Conservation (phyloP, 2,329 filamentous ascomycete genomes). For the Verticillium zaregamsianum region DNA sequence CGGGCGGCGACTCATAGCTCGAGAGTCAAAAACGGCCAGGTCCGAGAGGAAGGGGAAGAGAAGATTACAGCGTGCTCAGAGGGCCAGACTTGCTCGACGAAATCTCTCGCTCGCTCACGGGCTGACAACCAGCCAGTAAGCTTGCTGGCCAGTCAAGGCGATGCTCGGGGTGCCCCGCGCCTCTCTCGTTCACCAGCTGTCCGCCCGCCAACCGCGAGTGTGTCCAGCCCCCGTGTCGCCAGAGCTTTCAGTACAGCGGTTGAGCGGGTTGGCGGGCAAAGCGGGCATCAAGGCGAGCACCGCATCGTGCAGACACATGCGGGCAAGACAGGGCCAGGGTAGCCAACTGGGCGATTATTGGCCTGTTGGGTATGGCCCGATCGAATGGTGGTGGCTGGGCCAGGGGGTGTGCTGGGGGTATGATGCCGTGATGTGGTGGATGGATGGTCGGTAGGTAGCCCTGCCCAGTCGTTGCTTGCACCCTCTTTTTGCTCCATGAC, state of each 20-base stretch:
- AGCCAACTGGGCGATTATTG: constrained; percentile 13
- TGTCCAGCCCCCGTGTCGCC: background rate
- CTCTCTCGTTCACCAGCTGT: too few relatives aligned
- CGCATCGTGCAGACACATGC: constrained; percentile 1
- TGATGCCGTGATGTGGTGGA: background rate
- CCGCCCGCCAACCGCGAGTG: background rate
- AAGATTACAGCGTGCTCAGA: background rate
- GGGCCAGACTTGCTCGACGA: too few relatives aligned
- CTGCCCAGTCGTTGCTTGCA: background rate
- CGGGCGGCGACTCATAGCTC: background rate
- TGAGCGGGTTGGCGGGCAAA: background rate
- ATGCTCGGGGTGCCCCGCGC: background rate
- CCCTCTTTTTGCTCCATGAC: background rate
- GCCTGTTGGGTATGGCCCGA: constrained; percentile 14
- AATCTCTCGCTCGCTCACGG: background rate
- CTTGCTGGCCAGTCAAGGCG: background rate
- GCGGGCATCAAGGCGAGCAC: background rate
- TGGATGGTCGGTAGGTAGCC: too few relatives aligned
- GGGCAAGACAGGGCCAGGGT: constrained; percentile 4
- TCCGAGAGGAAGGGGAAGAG: background rate
- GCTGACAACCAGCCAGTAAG: background rate
- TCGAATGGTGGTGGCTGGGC: constrained; percentile 15
- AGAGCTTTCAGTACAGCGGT: background rate
- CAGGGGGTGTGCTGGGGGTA: background rate
- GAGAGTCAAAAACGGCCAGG: background rate